phyloP scores from a whole-genome alignment of 75 land plant genomes.

The Pinus albicaulis region DNA sequence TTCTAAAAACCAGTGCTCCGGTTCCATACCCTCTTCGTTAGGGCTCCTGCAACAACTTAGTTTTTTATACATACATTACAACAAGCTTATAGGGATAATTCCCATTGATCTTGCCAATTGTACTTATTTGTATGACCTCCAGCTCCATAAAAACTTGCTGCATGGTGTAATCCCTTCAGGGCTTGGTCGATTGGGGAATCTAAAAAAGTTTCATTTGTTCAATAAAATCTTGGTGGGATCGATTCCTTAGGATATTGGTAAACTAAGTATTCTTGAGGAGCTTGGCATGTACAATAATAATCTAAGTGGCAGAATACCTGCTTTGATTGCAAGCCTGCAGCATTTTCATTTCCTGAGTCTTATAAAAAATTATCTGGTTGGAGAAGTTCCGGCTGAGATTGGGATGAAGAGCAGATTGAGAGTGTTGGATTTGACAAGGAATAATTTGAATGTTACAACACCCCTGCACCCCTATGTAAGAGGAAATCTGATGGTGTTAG shows the following conservation, averaged over 20 bases:
- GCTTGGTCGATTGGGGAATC: constrained; percentile 5
- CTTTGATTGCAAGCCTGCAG: no score
- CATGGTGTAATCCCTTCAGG: constrained; percentile 23
- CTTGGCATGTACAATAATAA: constrained; percentile 37
- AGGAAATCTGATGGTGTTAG: constrained; percentile 19
- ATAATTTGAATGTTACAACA: constrained; percentile 39
- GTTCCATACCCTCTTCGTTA: constrained; percentile 34
- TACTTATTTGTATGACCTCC: constrained; percentile 9
- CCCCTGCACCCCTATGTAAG: constrained; percentile 32
- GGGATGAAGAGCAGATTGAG: constrained; percentile 20
- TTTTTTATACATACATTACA: constrained; percentile 9
- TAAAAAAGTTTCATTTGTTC: neutral
- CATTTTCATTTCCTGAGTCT: constrained; percentile 21
- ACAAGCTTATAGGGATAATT: constrained; percentile 20
- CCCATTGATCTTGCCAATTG: constrained; percentile 31
- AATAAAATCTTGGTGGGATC: constrained; percentile 13
- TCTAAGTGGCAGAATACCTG: constrained; percentile 24
- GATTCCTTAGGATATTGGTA: constrained; percentile 18
- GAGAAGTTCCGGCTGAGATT: neutral
- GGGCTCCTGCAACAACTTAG: constrained; percentile 21
- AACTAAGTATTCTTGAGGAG: constrained; percentile 17
- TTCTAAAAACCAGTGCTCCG: constrained; percentile 12
- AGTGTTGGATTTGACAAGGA: constrained; percentile 39
- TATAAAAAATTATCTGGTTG: constrained; percentile 21
- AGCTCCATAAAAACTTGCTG: constrained; percentile 19